phyloP scores from a whole-genome alignment of 2,329 filamentous ascomycete species.

The Sporothrix schenckii region DNA sequence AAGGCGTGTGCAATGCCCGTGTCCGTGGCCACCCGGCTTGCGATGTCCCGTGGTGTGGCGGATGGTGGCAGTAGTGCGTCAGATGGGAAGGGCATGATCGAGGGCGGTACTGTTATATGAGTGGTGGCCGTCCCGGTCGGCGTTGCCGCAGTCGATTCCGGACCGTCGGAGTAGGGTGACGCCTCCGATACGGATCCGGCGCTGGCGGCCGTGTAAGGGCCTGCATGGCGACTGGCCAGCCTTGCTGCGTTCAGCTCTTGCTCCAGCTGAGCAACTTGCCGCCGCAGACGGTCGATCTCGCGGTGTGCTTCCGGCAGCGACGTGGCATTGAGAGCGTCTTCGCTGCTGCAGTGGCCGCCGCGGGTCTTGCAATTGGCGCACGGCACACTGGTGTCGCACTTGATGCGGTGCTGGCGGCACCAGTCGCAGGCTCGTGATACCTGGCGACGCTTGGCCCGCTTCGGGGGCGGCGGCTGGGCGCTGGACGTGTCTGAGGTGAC shows the following conservation, averaged over 20 bases:
- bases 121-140: neutral
- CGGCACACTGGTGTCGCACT: constrained; percentile 47
- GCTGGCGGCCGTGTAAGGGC: neutral
- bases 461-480: neutral
- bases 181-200: neutral
- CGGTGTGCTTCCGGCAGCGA: constrained; percentile 19
- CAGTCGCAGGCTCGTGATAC: constrained; percentile 45
- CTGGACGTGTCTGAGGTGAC: neutral
- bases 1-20: constrained; percentile 9
- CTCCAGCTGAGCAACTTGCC: constrained; percentile 12
- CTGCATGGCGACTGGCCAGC: neutral
- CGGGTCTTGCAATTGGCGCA: constrained; percentile 45
- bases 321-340: neutral
- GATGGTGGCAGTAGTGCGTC: neutral
- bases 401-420: constrained; percentile 49
- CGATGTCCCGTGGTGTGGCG: neutral
- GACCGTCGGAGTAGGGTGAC: constrained; percentile 5
- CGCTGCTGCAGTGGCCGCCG: constrained; percentile 15
- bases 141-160: constrained; percentile 4
- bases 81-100: neutral
- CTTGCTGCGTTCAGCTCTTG: constrained; percentile 13
- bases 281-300: constrained; percentile 16
- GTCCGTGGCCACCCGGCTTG: neutral
- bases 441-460: constrained; percentile 33
- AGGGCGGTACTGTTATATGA: neutral